A percentile compares a stretch with the other conserved stretches of the same genome.
Conservation (phyloP, 2,329 filamentous ascomycete species). For the Aspergillus sp. region DNA sequence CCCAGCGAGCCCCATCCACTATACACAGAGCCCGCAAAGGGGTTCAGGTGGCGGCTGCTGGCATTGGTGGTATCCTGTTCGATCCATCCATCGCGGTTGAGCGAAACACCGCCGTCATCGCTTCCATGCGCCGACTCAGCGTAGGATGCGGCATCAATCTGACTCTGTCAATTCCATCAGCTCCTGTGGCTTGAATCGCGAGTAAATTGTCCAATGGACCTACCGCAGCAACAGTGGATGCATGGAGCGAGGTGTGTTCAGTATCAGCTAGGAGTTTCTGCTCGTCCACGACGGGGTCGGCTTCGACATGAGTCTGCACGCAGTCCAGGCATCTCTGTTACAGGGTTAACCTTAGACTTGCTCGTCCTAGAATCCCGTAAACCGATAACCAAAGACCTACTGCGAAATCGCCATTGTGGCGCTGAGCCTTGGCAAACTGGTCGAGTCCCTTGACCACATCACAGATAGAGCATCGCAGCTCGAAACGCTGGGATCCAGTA, state of each 20-base stretch:
- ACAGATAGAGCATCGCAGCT: slow-evolving; percentile 51
- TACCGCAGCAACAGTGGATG: slow-evolving; percentile 9
- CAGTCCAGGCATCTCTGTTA: slow-evolving; percentile 43
- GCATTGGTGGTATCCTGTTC: slow-evolving; percentile 8
- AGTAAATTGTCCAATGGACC: neutral
- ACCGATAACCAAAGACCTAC: slow-evolving; percentile 34
- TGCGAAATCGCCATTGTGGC: slow-evolving; percentile 43
- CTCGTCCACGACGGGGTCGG: slow-evolving; percentile 32
- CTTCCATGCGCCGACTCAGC: slow-evolving; percentile 3
- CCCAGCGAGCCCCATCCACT: slow-evolving; percentile 12
- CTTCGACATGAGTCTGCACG: slow-evolving; percentile 32
- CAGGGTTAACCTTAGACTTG: neutral
- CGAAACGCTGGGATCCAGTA: slow-evolving; percentile 40
- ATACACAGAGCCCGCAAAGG: slow-evolving; percentile 14
- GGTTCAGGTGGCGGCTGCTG: slow-evolving; percentile 14
- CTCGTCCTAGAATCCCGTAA: neutral
- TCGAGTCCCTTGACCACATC: slow-evolving; percentile 45
- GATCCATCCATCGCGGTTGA: slow-evolving; percentile 19
- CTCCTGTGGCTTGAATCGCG: neutral
- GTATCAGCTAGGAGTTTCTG: slow-evolving; percentile 21
- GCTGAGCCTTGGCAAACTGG: slow-evolving; percentile 50
- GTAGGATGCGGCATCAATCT: slow-evolving; percentile 8
- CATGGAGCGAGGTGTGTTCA: slow-evolving; percentile 8
- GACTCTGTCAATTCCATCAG: slow-evolving; percentile 13
- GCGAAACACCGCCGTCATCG: slow-evolving; percentile 11